Percentiles rank a stretch among this genome's conserved stretches.
phyloP scores from a whole-genome alignment of 208 protist genomes.

The Wallacemonas rigidus region DNA sequence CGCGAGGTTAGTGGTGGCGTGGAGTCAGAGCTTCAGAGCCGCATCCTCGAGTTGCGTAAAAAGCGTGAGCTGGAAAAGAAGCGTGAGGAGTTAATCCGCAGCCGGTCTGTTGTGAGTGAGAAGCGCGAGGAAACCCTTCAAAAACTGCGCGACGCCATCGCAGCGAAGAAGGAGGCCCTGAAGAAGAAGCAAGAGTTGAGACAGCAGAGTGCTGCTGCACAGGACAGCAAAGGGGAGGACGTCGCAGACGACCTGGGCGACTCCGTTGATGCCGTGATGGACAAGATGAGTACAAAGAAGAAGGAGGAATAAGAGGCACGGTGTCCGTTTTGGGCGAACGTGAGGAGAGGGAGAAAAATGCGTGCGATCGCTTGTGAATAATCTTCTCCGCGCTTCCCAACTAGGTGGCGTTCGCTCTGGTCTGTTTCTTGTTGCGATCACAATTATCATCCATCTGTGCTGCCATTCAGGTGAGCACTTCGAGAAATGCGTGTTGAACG shows the following conservation, averaged over 20 bases:
- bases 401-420: too few relatives aligned
- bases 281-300: slow-evolving; percentile 33
- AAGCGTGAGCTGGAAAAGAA: slow-evolving; percentile 85
- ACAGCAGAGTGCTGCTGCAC: slow-evolving; percentile 13
- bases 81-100: slow-evolving; percentile 64
- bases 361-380: too few relatives aligned
- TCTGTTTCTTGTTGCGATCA: too few relatives aligned
- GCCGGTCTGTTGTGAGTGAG: slow-evolving; percentile 52
- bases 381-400: too few relatives aligned
- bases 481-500: too few relatives aligned
- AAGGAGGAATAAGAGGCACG: slow-evolving; percentile 1
- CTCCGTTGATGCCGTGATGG: slow-evolving; percentile 38
- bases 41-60: slow-evolving; percentile 84
- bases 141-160: slow-evolving; percentile 78
- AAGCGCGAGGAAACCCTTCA: slow-evolving; percentile 74
- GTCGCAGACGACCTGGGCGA: slow-evolving; percentile 14
- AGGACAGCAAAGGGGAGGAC: slow-evolving; percentile 3
- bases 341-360: too few relatives aligned
- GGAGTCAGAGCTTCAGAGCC: slow-evolving; percentile 79
- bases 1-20: slow-evolving; percentile 68
- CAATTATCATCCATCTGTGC: too few relatives aligned
- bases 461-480: too few relatives aligned
- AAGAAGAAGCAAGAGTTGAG: slow-evolving; percentile 54
- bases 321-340: too few relatives aligned
- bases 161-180: slow-evolving; percentile 78